Conservation (phyloP, 108 stramenopile species). For the Cylindrotheca closterium region DNA sequence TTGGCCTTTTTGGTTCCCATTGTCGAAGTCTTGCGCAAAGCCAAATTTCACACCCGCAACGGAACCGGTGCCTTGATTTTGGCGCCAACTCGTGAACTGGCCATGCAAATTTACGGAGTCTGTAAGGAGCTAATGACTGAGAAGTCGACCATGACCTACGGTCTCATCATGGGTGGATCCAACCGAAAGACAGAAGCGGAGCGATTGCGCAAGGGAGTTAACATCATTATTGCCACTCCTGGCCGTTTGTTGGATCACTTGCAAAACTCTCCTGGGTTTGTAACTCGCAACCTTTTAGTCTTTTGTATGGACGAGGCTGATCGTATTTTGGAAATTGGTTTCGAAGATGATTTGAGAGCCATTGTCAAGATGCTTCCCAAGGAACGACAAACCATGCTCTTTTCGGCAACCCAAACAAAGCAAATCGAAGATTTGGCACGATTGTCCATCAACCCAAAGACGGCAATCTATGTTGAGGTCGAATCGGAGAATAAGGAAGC, state of each 20-base stretch:
- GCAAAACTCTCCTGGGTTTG: slow-evolving; percentile 96
- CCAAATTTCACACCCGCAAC: slow-evolving; percentile 87
- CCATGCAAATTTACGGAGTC: slow-evolving; percentile 99
- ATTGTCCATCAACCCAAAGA: slow-evolving; percentile 85
- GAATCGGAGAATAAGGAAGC: slow-evolving; percentile 83
- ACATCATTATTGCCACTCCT: slow-evolving; percentile 96
- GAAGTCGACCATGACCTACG: slow-evolving; percentile 73
- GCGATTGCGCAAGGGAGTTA: slow-evolving; percentile 93
- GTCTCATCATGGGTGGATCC: slow-evolving; percentile 97
- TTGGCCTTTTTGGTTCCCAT: slow-evolving; percentile 95
- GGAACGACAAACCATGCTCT: slow-evolving; percentile 98
- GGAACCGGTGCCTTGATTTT: slow-evolving; percentile 98
- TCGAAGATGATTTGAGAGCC: slow-evolving; percentile 97
- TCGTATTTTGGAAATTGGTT: slow-evolving; percentile 97
- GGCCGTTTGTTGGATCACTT: slow-evolving; percentile 97
- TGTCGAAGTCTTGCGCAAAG: slow-evolving; percentile 90
- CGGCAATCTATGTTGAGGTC: slow-evolving; percentile 93
- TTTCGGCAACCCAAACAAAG: slow-evolving; percentile 98
- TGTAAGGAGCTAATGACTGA: slow-evolving; percentile 91
- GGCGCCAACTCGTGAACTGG: slow-evolving; percentile 96
- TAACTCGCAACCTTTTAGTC: slow-evolving; percentile 86
- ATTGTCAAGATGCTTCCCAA: slow-evolving; percentile 96
- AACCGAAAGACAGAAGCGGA: slow-evolving; percentile 97
- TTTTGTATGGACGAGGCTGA: slow-evolving; percentile 99
- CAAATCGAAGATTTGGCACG: slow-evolving; percentile 97